A percentile compares a stretch with the other conserved stretches of the same genome.
Conservation (phyloP, 139 green algal genomes). For the Ettlia oleoabundans region DNA sequence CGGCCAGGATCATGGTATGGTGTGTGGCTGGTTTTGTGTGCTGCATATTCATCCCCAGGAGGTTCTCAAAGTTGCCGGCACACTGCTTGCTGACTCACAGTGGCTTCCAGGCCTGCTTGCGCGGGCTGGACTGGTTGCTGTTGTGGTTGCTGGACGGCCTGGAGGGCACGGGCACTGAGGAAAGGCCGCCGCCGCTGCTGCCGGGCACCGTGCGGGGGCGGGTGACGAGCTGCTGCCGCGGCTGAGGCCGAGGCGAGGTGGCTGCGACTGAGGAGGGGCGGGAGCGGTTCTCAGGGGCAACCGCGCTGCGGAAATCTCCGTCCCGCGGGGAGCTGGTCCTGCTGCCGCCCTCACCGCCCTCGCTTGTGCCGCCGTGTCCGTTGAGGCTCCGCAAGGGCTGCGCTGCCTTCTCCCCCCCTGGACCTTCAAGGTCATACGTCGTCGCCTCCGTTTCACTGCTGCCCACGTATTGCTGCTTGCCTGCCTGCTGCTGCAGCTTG, state of each 20-base stretch:
- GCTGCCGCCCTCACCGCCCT: not conserved
- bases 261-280: not conserved
- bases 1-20: no score
- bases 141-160: not conserved
- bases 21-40: no score
- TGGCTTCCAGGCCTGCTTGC: conserved; percentile 27
- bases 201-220: not conserved
- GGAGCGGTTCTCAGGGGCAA: conserved; percentile 7
- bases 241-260: not conserved
- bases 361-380: not conserved
- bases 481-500: no score
- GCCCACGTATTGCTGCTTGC: no score
- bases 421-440: no score
- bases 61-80: no score
- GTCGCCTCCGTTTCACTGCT: not conserved
- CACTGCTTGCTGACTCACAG: conserved; percentile 17
- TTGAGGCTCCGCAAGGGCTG: conserved; percentile 25
- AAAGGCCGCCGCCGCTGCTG: not conserved
- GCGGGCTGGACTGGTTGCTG: not conserved
- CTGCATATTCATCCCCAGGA: no score
- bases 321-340: not conserved
- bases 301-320: not conserved
- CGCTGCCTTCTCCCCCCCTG: not conserved
- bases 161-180: not conserved
- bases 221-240: not conserved